phyloP scores from a whole-genome alignment of 306 rosid genomes.

The Medicago ruthenica region DNA sequence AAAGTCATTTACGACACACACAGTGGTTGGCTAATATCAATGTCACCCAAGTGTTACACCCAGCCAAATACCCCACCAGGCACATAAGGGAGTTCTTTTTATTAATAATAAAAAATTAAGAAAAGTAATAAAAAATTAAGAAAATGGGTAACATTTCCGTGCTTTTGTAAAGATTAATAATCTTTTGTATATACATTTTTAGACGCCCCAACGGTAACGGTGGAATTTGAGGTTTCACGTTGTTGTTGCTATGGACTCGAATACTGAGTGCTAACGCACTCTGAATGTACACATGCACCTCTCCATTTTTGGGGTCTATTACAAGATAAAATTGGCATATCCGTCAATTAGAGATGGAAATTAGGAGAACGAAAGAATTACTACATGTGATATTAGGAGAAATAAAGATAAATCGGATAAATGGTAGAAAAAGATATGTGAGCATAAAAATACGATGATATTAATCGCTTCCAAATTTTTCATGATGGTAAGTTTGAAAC shows the following conservation, averaged over 20 bases:
- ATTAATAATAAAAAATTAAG: too few relatives aligned
- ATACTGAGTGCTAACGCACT: not conserved
- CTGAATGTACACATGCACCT: not conserved
- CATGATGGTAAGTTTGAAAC: too few relatives aligned
- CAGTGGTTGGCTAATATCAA: too few relatives aligned
- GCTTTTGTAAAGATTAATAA: too few relatives aligned
- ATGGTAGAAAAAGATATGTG: not conserved
- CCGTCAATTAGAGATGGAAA: not conserved
- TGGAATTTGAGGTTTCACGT: slow-evolving; percentile 11
- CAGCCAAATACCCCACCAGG: not conserved
- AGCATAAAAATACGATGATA: not conserved
- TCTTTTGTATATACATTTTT: not conserved
- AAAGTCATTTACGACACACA: too few relatives aligned
- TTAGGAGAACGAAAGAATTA: not conserved
- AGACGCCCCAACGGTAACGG: not conserved
- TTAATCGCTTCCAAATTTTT: too few relatives aligned
- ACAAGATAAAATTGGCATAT: not conserved
- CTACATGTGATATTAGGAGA: not conserved
- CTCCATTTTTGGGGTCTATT: not conserved
- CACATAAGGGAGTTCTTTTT: not conserved
- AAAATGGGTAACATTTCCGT: too few relatives aligned
- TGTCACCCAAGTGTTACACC: too few relatives aligned
- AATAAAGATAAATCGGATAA: not conserved
- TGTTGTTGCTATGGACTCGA: not conserved
- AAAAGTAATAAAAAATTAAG: too few relatives aligned